These are phyloP conservation scores for Scedosporium dehoogii DNA, from an alignment of 2,329 filamentous ascomycete species.

Conservation along the genomic window DNA sequence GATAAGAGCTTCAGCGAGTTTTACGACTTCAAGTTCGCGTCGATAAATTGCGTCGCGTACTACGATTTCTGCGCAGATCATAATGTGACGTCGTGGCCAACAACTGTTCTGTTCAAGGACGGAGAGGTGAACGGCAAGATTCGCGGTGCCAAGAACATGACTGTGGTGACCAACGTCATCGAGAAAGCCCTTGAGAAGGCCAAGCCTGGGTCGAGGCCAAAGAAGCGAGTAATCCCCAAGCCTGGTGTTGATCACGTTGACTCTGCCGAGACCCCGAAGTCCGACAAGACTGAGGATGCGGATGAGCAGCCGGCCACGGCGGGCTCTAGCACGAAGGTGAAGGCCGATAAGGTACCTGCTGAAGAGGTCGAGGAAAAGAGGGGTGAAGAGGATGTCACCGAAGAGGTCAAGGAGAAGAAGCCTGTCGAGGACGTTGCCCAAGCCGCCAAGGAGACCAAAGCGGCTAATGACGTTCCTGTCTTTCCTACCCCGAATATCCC, in stretches of 20 bases:
- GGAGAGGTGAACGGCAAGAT: conserved; percentile 57
- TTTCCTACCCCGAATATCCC: conserved; percentile 11
- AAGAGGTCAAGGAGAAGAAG: conserved; percentile 7
- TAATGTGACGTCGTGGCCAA: conserved; percentile 62
- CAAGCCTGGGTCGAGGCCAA: conserved; percentile 70
- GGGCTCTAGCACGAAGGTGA: conserved; percentile 25
- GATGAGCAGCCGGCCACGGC: not conserved
- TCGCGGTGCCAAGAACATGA: conserved; percentile 58
- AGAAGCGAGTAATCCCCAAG: conserved; percentile 57
- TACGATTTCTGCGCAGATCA: conserved; percentile 66
- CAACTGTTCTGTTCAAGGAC: conserved; percentile 70
- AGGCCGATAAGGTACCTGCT: conserved; percentile 11
- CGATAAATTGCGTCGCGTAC: conserved; percentile 76
- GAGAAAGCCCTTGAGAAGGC: conserved; percentile 69
- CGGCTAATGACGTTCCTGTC: conserved; percentile 20
- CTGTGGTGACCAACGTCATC: conserved; percentile 56
- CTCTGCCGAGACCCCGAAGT: not conserved
- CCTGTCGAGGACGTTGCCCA: conserved; percentile 12
- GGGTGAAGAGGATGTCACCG: conserved; percentile 11
- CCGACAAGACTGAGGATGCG: not conserved
- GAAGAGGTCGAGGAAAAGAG: conserved; percentile 12
- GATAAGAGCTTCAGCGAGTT: conserved; percentile 60
- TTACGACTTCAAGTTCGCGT: conserved; percentile 84
- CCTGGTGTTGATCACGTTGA: conserved; percentile 46
- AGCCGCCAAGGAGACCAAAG: conserved; percentile 16